Base-by-base conservation (phyloP, 202 grass and related monocot genomes). In the Bolboschoenoplectus hybrid region DNA sequence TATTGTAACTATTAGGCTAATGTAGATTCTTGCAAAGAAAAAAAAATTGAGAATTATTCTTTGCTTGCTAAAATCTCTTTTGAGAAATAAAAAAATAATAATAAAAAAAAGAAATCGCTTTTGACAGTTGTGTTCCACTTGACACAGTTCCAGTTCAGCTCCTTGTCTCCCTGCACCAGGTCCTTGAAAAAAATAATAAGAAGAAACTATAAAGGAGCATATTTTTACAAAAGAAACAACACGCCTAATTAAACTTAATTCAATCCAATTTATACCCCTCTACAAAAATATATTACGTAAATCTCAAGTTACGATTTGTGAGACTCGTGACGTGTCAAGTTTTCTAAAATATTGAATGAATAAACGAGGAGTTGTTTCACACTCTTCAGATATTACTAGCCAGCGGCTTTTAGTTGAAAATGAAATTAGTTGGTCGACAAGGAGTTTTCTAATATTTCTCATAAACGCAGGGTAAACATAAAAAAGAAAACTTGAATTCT, bases 11-110 rank as follows among this genome's bases (percentile, higher is more conserved):
- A 4, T 6, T 61, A 61, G 19, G 35, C 5, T 58, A 79, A 78
- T 39, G 51, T 11, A 60, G 14, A 34, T 51, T 74, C n/a, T 26
- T 80, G 16, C 75, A 41, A 57, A n/a, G n/a, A n/a, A 40, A 13
- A 78, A 14, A 40, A 13, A 78, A 14, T 52, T 41, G 2, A 43
- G 38, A 60, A 17, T 43, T 40, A 61, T 43, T 60, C 14, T 40
- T 78, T 78, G 34, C 74, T 57, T 40, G 74, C 34, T 39, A 78
- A 78, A 78, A 58, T 49, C 74, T 77, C 74, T 55, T 77, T 75
- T 7, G n/a, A 26, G 44, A 46, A 46, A 50, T 49, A 10, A 26
- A 19, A 10, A 20, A 49, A 43, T 39, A 40, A 43, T 39, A 40
- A 40, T n/a, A 67, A 5, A 12, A 39, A 14, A 12, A 67, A 13